A percentile compares a stretch with the other conserved stretches of the same genome.
Evolutionary conservation across 2,329 filamentous ascomycete species (phyloP).

Genomic region (Bipolaris zeicola): DNA sequence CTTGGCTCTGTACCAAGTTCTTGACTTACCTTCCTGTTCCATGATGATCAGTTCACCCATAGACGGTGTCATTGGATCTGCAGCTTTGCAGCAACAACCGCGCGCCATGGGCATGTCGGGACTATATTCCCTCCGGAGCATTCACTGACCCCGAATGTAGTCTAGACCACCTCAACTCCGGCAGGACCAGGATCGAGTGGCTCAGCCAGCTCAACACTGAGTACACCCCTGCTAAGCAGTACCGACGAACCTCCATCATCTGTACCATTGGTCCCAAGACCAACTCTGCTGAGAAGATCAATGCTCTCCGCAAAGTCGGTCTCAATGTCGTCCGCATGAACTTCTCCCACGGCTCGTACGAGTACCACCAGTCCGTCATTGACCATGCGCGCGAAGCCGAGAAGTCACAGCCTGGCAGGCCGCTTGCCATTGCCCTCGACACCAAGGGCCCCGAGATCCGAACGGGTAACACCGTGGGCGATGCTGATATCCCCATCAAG

Average conservation of each 20-base stretch:
- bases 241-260: constrained; percentile 97
- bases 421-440: constrained; percentile 91
- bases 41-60: not conserved
- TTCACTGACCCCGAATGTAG: constrained; percentile 22
- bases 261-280: constrained; percentile 99
- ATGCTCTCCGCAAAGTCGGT: constrained; percentile 85
- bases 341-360: constrained; percentile 93
- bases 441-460: constrained; percentile 87
- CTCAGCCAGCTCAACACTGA: constrained; percentile 84
- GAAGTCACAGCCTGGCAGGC: constrained; percentile 75
- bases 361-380: constrained; percentile 98
- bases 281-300: constrained; percentile 96
- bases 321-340: constrained; percentile 99
- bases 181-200: constrained; percentile 74
- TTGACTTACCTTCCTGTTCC: not conserved
- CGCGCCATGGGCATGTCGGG: not conserved
- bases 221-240: constrained; percentile 83
- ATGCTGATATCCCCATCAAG: constrained; percentile 79
- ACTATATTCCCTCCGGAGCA: not conserved
- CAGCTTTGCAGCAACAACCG: not conserved
- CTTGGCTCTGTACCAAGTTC: not conserved
- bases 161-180: constrained; percentile 74
- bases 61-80: not conserved
- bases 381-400: constrained; percentile 92
- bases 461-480: constrained; percentile 73